These are phyloP conservation scores for Iberis amara DNA, from an alignment of 441 rosid species.

Conservation along the genomic window DNA sequence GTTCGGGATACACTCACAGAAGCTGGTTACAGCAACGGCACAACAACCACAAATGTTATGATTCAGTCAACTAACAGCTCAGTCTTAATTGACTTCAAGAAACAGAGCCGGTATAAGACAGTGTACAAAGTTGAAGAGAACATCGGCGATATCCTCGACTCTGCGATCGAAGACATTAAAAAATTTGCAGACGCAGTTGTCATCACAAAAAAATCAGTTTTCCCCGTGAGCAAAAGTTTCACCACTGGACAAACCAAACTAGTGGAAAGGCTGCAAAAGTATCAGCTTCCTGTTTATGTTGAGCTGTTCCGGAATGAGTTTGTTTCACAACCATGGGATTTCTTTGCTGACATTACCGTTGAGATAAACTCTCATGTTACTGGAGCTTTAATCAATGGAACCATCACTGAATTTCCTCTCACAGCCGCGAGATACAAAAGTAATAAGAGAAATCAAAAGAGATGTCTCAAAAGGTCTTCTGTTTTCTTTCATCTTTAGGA, in stretches of 20 bases:
- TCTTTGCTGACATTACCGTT: conserved; percentile 57
- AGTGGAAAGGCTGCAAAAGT: conserved; percentile 38
- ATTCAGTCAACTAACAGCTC: conserved; percentile 68
- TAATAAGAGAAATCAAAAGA: conserved; percentile 35
- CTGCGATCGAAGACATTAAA: conserved; percentile 48
- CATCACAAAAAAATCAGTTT: conserved; percentile 47
- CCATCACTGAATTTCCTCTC: conserved; percentile 63
- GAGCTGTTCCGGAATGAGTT: conserved; percentile 64
- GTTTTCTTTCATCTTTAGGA: neutral
- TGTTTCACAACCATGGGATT: conserved; percentile 75
- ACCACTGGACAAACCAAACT: conserved; percentile 35
- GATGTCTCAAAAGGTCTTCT: neutral
- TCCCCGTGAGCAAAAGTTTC: conserved; percentile 28
- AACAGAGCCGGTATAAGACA: conserved; percentile 37
- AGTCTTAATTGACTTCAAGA: conserved; percentile 51
- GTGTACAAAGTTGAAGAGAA: conserved; percentile 58
- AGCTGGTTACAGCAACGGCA: conserved; percentile 46
- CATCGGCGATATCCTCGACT: conserved; percentile 41
- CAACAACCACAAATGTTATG: conserved; percentile 44
- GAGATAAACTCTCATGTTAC: conserved; percentile 48
- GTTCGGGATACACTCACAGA: conserved; percentile 42
- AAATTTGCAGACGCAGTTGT: conserved; percentile 58
- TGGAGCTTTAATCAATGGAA: conserved; percentile 39
- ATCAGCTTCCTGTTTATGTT: conserved; percentile 52
- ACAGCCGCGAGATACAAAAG: conserved; percentile 69